A percentile compares a stretch with the other conserved stretches of the same genome.
These are phyloP conservation scores for Insectozyma bohioensis DNA, from an alignment of 1,139 yeast species.

Conservation along the genomic window DNA sequence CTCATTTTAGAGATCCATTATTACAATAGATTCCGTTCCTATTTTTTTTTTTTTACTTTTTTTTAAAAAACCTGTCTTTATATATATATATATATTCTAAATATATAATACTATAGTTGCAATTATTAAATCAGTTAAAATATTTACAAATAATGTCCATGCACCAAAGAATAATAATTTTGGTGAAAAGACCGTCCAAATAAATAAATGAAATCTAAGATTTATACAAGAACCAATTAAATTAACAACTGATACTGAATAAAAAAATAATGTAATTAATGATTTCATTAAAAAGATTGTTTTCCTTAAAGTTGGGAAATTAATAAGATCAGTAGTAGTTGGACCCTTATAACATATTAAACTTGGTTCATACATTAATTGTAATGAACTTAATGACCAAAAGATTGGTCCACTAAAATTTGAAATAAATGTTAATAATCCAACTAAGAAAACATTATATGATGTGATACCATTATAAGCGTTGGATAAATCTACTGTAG, in stretches of 20 bases:
- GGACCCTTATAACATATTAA: constrained; percentile 13
- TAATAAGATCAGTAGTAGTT: constrained; percentile 14
- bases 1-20: constrained; percentile 87
- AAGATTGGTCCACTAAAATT: constrained; percentile 85
- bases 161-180: constrained; percentile 76
- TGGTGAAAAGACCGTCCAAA: constrained; percentile 98
- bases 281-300: constrained; percentile 36
- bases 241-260: constrained; percentile 56
- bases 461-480: constrained; percentile 83
- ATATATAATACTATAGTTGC: constrained; percentile 17
- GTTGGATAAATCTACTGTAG: constrained; percentile 85
- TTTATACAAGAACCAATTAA: constrained; percentile 70
- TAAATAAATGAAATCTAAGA: constrained; percentile 81
- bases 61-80: neutral
- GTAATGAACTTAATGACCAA: constrained; percentile 66
- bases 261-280: constrained; percentile 47
- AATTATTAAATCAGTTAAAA: constrained; percentile 37
- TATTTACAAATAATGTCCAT: constrained; percentile 64
- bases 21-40: constrained; percentile 69
- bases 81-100: constrained; percentile 1
- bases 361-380: constrained; percentile 40
- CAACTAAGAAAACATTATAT: constrained; percentile 73
- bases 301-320: constrained; percentile 27
- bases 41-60: constrained; percentile 2
- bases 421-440: constrained; percentile 72